These are phyloP conservation scores for Magnusiomyces tetraspermus DNA, from an alignment of 1,139 yeast genomes.

Conservation along the genomic window DNA sequence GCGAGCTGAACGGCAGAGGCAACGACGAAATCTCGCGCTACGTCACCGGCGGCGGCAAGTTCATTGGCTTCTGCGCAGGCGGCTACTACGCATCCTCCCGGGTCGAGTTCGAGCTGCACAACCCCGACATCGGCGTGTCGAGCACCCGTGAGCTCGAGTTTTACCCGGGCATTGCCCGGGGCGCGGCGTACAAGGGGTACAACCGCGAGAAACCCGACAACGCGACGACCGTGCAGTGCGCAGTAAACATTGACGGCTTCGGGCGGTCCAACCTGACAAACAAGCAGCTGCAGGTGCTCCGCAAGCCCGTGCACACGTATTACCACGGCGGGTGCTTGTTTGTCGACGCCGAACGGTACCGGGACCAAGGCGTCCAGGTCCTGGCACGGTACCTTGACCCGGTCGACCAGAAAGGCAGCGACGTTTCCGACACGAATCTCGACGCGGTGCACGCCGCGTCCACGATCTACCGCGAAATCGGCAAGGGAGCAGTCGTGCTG, in stretches of 20 bases:
- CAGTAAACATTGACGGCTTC: constrained; percentile 27
- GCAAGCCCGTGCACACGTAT: constrained; percentile 33
- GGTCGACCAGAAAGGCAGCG: constrained; percentile 37
- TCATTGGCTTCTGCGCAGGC: too few species aligned
- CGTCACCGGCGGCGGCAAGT: too few species aligned
- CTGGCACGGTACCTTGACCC: constrained; percentile 54
- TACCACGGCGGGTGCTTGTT: constrained; percentile 89
- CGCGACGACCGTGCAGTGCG: constrained; percentile 49
- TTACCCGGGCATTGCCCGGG: too few species aligned
- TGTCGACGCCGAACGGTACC: constrained; percentile 54
- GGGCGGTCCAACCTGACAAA: not conserved
- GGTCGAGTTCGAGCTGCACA: too few species aligned
- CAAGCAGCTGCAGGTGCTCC: not conserved
- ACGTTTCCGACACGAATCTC: constrained; percentile 29
- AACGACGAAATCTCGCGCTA: too few species aligned
- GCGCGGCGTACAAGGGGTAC: too few species aligned
- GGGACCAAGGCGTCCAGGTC: constrained; percentile 48
- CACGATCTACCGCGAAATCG: constrained; percentile 55
- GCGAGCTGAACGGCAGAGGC: too few species aligned
- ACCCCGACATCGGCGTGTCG: too few species aligned
- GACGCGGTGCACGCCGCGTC: constrained; percentile 41
- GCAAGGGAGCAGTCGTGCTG: constrained; percentile 65
- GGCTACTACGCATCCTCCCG: too few species aligned
- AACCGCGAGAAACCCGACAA: constrained; percentile 69
- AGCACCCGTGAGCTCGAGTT: too few species aligned